These are phyloP conservation scores for Aristolochia californica DNA, from an alignment of 164 flowering plant genomes.

Conservation along the genomic window DNA sequence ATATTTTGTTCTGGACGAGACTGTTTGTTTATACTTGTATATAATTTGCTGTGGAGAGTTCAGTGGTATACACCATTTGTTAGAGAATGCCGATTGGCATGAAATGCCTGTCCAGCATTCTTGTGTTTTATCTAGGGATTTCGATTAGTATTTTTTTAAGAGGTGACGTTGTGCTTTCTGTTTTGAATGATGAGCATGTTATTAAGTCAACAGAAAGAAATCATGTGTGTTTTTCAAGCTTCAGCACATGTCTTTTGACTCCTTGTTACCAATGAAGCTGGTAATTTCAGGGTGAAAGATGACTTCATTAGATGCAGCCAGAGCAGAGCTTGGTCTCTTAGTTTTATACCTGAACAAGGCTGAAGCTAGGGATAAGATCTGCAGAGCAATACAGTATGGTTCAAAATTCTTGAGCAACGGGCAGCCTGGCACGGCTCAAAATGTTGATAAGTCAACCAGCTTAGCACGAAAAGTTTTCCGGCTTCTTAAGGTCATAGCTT, in stretches of 20 bases:
- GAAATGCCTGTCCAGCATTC: no score
- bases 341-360: constrained; percentile 92
- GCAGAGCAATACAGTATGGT: constrained; percentile 98
- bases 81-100: no score
- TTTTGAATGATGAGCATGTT: no score
- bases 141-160: no score
- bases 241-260: neutral
- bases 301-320: constrained; percentile 69
- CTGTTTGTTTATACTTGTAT: no score
- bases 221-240: no score
- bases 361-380: constrained; percentile 97
- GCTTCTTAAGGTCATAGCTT: constrained; percentile 68
- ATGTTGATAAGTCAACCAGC: constrained; percentile 90
- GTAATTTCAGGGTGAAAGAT: constrained; percentile 20
- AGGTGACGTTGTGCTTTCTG: no score
- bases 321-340: constrained; percentile 86
- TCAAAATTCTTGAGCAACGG: constrained; percentile 93
- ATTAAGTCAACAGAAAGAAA: neutral
- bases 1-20: no score
- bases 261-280: neutral
- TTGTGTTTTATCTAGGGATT: no score
- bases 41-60: no score
- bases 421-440: constrained; percentile 89
- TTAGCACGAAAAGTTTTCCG: constrained; percentile 97
- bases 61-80: no score